phyloP scores from a whole-genome alignment of 2,329 filamentous ascomycete genomes.

The Cordyceps militaris region DNA sequence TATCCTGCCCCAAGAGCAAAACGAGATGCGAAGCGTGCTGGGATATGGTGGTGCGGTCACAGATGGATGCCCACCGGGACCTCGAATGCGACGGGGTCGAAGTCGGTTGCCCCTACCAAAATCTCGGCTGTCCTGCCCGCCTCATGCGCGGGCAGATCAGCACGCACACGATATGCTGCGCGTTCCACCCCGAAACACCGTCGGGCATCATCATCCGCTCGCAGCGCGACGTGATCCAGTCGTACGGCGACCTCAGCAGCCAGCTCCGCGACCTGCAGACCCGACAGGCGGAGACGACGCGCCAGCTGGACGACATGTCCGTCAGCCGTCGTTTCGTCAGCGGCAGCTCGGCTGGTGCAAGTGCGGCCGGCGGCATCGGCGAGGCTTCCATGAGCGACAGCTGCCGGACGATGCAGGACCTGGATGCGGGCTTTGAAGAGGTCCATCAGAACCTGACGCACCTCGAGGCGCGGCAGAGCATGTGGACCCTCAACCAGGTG shows the following conservation, averaged over 20 bases:
- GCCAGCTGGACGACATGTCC: slow-evolving; percentile 32
- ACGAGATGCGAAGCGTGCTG: slow-evolving; percentile 44
- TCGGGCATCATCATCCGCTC: slow-evolving; percentile 44
- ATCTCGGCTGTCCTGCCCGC: slow-evolving; percentile 30
- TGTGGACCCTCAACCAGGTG: slow-evolving; percentile 55
- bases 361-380: background rate
- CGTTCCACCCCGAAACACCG: slow-evolving; percentile 43
- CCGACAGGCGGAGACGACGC: slow-evolving; percentile 28
- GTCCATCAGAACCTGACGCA: slow-evolving; percentile 51
- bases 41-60: slow-evolving; percentile 35
- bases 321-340: slow-evolving; percentile 23
- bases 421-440: slow-evolving; percentile 44
- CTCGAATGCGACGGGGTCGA: slow-evolving; percentile 43
- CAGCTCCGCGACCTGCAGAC: slow-evolving; percentile 30
- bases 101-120: slow-evolving; percentile 40
- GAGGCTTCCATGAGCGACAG: slow-evolving; percentile 44
- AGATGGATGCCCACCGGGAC: slow-evolving; percentile 40
- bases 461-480: slow-evolving; percentile 52
- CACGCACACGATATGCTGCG: slow-evolving; percentile 41
- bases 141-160: slow-evolving; percentile 31
- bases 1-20: slow-evolving; percentile 39
- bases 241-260: slow-evolving; percentile 28
- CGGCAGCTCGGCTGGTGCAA: background rate
- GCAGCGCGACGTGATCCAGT: slow-evolving; percentile 42
- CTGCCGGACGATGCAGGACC: slow-evolving; percentile 33